A percentile compares a stretch with the other conserved stretches of the same genome.
Evolutionary conservation across 1,284 basidiomycete genomes (phyloP).

Genomic region (Fomitopsis pinicola): DNA sequence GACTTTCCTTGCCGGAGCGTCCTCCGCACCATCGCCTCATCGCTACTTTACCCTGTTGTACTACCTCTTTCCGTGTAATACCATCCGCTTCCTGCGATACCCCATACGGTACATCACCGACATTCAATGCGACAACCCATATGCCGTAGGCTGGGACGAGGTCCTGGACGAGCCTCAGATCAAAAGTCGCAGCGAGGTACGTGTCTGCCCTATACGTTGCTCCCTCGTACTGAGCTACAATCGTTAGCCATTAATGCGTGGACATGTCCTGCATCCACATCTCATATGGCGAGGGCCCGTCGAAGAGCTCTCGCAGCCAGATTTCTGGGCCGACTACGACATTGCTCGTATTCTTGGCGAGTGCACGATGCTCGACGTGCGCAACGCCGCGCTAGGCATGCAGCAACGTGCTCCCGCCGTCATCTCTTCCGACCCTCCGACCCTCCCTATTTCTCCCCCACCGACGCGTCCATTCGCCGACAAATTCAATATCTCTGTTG

Average conservation of each 20-base stretch:
- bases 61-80: slow-evolving; percentile 85
- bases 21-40: slow-evolving; percentile 50
- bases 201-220: slow-evolving; percentile 9
- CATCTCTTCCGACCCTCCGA: background rate
- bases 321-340: slow-evolving; percentile 66
- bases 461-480: slow-evolving; percentile 6
- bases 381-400: slow-evolving; percentile 41
- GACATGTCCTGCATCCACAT: slow-evolving; percentile 70
- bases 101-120: slow-evolving; percentile 61
- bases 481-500: background rate
- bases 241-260: slow-evolving; percentile 62
- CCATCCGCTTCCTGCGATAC: slow-evolving; percentile 67
- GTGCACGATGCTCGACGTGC: slow-evolving; percentile 65
- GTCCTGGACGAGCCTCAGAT: slow-evolving; percentile 70
- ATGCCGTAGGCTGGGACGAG: slow-evolving; percentile 58
- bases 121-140: slow-evolving; percentile 48
- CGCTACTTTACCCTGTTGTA: slow-evolving; percentile 78
- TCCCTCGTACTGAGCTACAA: slow-evolving; percentile 8
- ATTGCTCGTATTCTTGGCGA: slow-evolving; percentile 68
- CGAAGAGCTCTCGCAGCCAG: slow-evolving; percentile 58
- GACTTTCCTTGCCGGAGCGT: slow-evolving; percentile 45
- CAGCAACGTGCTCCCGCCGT: slow-evolving; percentile 9
- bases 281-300: slow-evolving; percentile 63
- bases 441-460: background rate
- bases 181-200: slow-evolving; percentile 61